These are phyloP conservation scores for Coprinellus micaceus DNA, from an alignment of 768 basidiomycete genomes.

Conservation along the genomic window DNA sequence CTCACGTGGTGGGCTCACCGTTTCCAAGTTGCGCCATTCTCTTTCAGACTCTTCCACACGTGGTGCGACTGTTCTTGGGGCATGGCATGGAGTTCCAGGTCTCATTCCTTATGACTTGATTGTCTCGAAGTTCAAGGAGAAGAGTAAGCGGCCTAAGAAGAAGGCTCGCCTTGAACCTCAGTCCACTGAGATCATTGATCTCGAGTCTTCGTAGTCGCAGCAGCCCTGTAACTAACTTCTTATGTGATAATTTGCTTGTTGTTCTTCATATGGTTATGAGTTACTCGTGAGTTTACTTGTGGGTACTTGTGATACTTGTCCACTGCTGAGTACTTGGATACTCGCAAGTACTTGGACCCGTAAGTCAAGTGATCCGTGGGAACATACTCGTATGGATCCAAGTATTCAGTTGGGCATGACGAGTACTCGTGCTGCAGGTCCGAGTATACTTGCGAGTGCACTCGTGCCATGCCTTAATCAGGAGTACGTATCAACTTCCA, in stretches of 20 bases:
- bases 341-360: conserved; percentile 9
- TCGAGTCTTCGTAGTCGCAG: background rate
- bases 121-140: conserved; percentile 9
- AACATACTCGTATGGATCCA: conserved; percentile 6
- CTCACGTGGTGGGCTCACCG: conserved; percentile 24
- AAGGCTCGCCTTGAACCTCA: conserved; percentile 5
- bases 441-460: conserved; percentile 8
- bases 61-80: conserved; percentile 21
- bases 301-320: background rate
- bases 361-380: conserved; percentile 11
- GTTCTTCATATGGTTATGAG: background rate
- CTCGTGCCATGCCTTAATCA: too few species aligned
- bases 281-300: conserved; percentile 6
- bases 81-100: conserved; percentile 12
- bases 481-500: too few species aligned
- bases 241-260: background rate
- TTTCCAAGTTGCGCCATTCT: conserved; percentile 23
- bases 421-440: conserved; percentile 10
- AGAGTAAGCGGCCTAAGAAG: conserved; percentile 7
- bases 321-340: background rate
- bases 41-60: conserved; percentile 22
- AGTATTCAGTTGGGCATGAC: conserved; percentile 7
- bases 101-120: conserved; percentile 6
- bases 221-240: background rate
- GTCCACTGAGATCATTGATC: background rate